A percentile compares a stretch with the other conserved stretches of the same genome.
phyloP scores from a whole-genome alignment of 345 rosid genomes.

The Salix caprea region DNA sequence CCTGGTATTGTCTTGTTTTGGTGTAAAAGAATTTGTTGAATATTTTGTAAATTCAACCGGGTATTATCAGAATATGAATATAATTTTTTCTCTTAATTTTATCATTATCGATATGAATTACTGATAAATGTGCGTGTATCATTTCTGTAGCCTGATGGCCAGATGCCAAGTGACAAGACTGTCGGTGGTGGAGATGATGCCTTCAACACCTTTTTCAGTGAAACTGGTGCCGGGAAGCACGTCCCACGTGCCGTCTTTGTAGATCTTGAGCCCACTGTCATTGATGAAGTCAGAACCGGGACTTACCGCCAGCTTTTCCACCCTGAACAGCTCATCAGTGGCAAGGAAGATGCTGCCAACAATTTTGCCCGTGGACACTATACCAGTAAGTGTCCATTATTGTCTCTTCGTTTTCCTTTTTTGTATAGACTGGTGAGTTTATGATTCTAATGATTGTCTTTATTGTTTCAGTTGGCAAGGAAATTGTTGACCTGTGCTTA shows the following conservation, averaged over 20 bases:
- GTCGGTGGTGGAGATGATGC: slow-evolving; percentile 27
- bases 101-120: not conserved
- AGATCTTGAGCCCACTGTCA: slow-evolving; percentile 30
- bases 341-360: slow-evolving; percentile 34
- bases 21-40: not conserved
- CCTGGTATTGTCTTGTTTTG: too few relatives aligned
- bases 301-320: slow-evolving; percentile 28
- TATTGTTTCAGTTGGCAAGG: slow-evolving; percentile 23
- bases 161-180: slow-evolving; percentile 29
- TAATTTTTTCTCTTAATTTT: not conserved
- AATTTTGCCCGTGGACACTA: slow-evolving; percentile 31
- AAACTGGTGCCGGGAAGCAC: slow-evolving; percentile 31
- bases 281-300: slow-evolving; percentile 26
- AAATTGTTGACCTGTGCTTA: slow-evolving; percentile 28
- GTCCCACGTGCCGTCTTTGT: slow-evolving; percentile 28
- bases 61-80: not conserved
- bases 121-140: not conserved
- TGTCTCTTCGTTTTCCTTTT: not conserved
- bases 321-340: slow-evolving; percentile 30
- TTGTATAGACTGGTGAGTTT: too few relatives aligned
- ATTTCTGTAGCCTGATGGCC: slow-evolving; percentile 23
- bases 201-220: slow-evolving; percentile 31
- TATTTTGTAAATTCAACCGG: not conserved
- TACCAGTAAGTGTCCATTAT: slow-evolving; percentile 10
- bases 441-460: not conserved